These are phyloP conservation scores for Plantago rigida DNA, from an alignment of 305 asterid species.

Conservation along the genomic window DNA sequence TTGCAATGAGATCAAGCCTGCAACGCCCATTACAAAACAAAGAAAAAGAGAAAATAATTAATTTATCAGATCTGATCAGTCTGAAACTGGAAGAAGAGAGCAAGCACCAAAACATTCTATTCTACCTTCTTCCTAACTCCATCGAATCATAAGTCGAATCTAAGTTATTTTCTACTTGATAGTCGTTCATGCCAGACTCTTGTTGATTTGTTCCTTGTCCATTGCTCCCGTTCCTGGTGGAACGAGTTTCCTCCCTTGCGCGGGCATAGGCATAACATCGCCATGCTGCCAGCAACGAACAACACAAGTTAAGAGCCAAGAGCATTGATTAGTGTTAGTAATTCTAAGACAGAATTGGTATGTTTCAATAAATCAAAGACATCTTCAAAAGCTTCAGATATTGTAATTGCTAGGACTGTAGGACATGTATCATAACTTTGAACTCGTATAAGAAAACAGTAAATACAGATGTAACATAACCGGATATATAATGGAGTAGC, in stretches of 20 bases:
- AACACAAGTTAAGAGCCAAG: not conserved
- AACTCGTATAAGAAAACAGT: not conserved
- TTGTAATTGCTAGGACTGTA: too few species aligned
- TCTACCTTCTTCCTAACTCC: constrained; percentile 52
- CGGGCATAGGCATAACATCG: constrained; percentile 64
- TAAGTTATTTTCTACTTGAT: constrained; percentile 21
- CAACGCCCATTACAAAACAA: not conserved
- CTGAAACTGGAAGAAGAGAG: not conserved
- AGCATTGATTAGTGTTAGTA: not conserved
- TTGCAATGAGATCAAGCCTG: too few species aligned
- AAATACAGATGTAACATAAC: not conserved
- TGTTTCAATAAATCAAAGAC: too few species aligned
- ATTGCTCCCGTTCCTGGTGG: constrained; percentile 26
- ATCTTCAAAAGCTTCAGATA: too few species aligned
- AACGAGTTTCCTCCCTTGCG: constrained; percentile 53
- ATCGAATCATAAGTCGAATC: constrained; percentile 34
- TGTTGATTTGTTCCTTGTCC: constrained; percentile 27
- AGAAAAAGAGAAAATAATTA: not conserved
- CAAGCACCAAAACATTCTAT: not conserved
- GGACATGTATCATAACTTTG: not conserved
- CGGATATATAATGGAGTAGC: not conserved
- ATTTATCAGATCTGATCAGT: not conserved
- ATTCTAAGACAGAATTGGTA: too few species aligned
- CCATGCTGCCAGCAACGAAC: constrained; percentile 44
- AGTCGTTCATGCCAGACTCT: constrained; percentile 9